Evolutionary conservation across 257 asterid genomes (phyloP).

Genomic region (Solanum virginianum): DNA sequence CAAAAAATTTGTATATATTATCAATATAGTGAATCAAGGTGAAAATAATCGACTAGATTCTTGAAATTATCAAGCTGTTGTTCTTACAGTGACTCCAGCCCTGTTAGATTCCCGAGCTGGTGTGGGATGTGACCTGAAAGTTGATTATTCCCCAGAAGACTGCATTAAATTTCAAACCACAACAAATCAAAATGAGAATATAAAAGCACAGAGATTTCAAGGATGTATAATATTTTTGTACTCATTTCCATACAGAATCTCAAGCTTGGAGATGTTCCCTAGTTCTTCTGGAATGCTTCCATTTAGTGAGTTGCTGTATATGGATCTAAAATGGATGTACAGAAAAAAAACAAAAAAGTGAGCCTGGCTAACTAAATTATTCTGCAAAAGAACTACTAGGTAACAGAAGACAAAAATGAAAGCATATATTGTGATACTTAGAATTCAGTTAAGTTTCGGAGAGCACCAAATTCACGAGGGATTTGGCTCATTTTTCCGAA

Average conservation of each 20-base stretch:
- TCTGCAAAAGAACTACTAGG: not conserved
- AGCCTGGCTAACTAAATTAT: not conserved
- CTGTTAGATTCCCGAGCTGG: not conserved
- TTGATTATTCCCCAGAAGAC: not conserved
- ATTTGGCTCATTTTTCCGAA: not conserved
- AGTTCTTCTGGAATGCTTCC: conserved; percentile 3
- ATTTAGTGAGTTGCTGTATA: not conserved
- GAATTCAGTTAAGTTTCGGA: not conserved
- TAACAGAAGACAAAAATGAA: not conserved
- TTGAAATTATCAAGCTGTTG: not conserved
- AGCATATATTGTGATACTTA: not conserved
- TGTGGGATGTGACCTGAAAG: not conserved
- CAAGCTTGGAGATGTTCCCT: not conserved
- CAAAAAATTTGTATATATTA: not conserved
- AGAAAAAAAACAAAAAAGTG: not conserved
- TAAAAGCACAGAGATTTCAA: not conserved
- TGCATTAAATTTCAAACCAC: not conserved
- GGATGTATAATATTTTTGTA: not conserved
- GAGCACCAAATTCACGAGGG: not conserved
- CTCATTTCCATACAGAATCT: not conserved
- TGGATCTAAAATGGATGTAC: not conserved
- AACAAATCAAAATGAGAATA: not conserved
- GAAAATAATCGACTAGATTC: not conserved
- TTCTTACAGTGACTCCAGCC: not conserved
- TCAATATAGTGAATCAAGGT: not conserved